Evolutionary conservation across 306 rosid genomes (phyloP), one percentile per base, ranked within the genome.

Genomic region (Luffa aegyptiaca): DNA sequence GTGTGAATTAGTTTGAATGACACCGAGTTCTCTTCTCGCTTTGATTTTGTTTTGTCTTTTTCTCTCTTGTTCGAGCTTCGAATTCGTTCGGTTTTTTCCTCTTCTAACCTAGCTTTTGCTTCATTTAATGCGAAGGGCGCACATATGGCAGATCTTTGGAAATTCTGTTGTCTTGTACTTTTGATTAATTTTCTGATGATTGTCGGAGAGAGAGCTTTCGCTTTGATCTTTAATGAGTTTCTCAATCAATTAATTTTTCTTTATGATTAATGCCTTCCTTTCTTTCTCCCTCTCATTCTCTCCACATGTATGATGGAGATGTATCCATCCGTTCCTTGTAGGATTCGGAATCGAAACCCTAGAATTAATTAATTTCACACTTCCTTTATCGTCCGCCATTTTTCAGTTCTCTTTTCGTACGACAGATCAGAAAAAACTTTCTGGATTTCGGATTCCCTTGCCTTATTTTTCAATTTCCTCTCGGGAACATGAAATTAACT

Each of bases 91-190:
- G 49, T 68, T 41, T 2, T 69, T 42, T 44, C 75, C 75, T 69
- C 75, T 69, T 70, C 76, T 70, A 42, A 41, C 52, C 75, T 66
- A 20, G 14, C 76, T 70, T 70, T 66, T 11, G 14, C 76, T 70
- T 70, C 76, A 70, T 70, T 70, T 44, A 70, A 45, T 70, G 76
- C 76, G 10, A 21, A 45, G 11, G n/a, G 10, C 37, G 18, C 76
- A 44, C 76, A 44, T 44, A 70, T 44, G 75, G 17, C 75, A 69
- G 75, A 69, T 69, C 55, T 20, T 42, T 69, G 36, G 5, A 69
- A 70, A 21, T 70, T 71, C 55, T 12, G 56, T 71, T 71, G 56
- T 21, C 76, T 71, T 71, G 57, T 71, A 71, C 76, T 71, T 69
- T 71, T 21, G 39, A n/a, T 69, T n/a, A 42, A 20, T 21, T 44